These are phyloP conservation scores for Durio zibethinus DNA, from an alignment of 345 rosid species.

Conservation along the genomic window DNA sequence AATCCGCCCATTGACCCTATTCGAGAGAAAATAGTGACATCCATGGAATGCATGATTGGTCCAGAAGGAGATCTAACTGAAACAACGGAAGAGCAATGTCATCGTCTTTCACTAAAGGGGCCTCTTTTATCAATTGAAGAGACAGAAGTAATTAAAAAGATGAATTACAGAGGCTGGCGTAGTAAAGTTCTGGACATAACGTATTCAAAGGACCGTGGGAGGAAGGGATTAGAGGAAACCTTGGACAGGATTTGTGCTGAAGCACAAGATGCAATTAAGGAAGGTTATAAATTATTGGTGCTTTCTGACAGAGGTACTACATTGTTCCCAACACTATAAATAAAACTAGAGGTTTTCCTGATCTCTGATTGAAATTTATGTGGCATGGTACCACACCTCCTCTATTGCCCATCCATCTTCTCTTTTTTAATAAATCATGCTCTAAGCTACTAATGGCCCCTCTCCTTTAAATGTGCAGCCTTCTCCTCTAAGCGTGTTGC, in stretches of 20 bases:
- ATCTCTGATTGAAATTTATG: neutral
- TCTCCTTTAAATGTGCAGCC: conserved; percentile 35
- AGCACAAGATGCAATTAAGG: conserved; percentile 78
- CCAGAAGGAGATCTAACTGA: conserved; percentile 99
- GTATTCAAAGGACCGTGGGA: conserved; percentile 70
- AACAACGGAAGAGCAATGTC: conserved; percentile 95
- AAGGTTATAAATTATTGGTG: conserved; percentile 83
- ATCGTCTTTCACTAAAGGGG: conserved; percentile 85
- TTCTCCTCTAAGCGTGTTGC: conserved; percentile 80
- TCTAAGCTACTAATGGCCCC: neutral
- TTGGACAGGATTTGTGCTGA: conserved; percentile 86
- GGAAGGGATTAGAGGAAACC: conserved; percentile 89
- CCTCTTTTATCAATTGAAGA: conserved; percentile 77
- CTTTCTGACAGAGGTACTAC: conserved; percentile 93
- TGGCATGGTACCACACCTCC: neutral
- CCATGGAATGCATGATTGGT: conserved; percentile 99
- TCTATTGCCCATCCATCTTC: neutral
- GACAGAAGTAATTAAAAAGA: conserved; percentile 83
- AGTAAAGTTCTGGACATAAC: conserved; percentile 90
- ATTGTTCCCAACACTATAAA: neutral
- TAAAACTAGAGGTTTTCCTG: neutral
- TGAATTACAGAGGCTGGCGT: conserved; percentile 87
- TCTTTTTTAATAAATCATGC: neutral
- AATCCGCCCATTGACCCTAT: conserved; percentile 99
- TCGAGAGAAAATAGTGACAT: conserved; percentile 96